Conservation (phyloP, 768 basidiomycete genomes). For the Gloeophyllum trabeum region DNA sequence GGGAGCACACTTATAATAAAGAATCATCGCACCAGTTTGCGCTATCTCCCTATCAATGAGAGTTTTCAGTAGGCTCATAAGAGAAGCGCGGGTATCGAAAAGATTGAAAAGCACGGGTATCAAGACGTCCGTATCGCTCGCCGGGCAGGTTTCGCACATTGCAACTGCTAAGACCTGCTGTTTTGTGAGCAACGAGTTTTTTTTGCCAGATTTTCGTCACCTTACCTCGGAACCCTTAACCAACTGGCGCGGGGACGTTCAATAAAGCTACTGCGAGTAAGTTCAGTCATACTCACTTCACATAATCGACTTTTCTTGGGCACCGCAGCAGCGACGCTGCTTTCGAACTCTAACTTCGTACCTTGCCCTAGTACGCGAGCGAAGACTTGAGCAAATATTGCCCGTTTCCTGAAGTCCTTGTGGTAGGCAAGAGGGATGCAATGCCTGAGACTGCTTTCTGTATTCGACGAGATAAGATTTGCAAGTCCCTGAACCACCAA, state of each 20-base stretch:
- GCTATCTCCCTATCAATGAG: constrained; percentile 83
- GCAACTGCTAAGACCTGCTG: constrained; percentile 71
- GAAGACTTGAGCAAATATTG: constrained; percentile 80
- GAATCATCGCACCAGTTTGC: constrained; percentile 44
- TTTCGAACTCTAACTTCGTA: constrained; percentile 60
- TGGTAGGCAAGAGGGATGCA: constrained; percentile 75
- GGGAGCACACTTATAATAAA: neutral
- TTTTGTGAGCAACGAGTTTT: neutral
- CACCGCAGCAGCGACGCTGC: constrained; percentile 10
- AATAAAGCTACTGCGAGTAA: neutral
- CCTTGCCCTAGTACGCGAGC: constrained; percentile 73
- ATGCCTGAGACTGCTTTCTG: constrained; percentile 83
- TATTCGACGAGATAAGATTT: constrained; percentile 73
- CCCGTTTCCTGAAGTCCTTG: constrained; percentile 51
- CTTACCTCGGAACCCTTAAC: constrained; percentile 67
- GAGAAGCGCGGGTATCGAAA: constrained; percentile 65
- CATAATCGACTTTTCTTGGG: constrained; percentile 19
- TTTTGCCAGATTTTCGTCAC: neutral
- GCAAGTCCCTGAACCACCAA: constrained; percentile 73
- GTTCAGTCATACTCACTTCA: constrained; percentile 15
- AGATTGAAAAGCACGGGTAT: constrained; percentile 77
- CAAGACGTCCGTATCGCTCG: constrained; percentile 72
- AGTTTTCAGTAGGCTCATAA: constrained; percentile 66
- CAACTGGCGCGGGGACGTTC: constrained; percentile 35
- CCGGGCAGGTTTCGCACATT: constrained; percentile 79